Evolutionary conservation across 2,329 filamentous ascomycete species (phyloP).

Genomic region (Knufia petricola): DNA sequence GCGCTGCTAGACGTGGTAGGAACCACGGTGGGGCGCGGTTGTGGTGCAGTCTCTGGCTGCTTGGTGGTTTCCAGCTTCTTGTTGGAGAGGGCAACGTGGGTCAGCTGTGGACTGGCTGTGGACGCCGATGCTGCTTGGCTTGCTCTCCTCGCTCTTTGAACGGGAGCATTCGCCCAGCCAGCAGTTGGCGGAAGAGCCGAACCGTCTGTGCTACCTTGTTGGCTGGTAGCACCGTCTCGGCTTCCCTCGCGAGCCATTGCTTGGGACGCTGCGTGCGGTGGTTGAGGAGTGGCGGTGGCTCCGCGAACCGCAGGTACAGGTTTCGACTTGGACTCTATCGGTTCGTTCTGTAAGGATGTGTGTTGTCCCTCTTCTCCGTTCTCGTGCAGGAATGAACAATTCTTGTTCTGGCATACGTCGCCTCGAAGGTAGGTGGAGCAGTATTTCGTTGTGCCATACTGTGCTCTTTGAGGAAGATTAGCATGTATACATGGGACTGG

Average conservation of each 20-base stretch:
- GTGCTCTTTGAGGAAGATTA: conserved; percentile 39
- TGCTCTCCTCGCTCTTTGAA: conserved; percentile 53
- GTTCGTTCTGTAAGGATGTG: conserved; percentile 23
- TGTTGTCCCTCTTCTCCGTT: conserved; percentile 71
- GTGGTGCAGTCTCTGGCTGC: conserved; percentile 25
- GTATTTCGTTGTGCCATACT: conserved; percentile 92
- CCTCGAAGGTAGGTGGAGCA: conserved; percentile 94
- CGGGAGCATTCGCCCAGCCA: conserved; percentile 71
- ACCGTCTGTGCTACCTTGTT: conserved; percentile 59
- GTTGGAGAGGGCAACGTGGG: conserved; percentile 35
- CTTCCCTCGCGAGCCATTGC: conserved; percentile 66
- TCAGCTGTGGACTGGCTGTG: conserved; percentile 66
- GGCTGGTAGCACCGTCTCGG: conserved; percentile 53
- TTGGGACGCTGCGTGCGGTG: conserved; percentile 34
- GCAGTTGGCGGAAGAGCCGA: conserved; percentile 89
- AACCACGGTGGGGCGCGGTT: conserved; percentile 2
- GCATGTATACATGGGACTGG: no score
- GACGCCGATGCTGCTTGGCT: conserved; percentile 75
- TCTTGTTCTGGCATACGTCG: conserved; percentile 87
- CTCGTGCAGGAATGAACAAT: conserved; percentile 97
- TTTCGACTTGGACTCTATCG: conserved; percentile 13
- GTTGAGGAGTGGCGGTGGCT: conserved; percentile 34
- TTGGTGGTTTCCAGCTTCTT: conserved; percentile 24
- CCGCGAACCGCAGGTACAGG: conserved; percentile 33
- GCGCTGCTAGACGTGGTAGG: background rate